Evolutionary conservation across 352 stramenopile species (phyloP).

Genomic region (Pythium aquatile): DNA sequence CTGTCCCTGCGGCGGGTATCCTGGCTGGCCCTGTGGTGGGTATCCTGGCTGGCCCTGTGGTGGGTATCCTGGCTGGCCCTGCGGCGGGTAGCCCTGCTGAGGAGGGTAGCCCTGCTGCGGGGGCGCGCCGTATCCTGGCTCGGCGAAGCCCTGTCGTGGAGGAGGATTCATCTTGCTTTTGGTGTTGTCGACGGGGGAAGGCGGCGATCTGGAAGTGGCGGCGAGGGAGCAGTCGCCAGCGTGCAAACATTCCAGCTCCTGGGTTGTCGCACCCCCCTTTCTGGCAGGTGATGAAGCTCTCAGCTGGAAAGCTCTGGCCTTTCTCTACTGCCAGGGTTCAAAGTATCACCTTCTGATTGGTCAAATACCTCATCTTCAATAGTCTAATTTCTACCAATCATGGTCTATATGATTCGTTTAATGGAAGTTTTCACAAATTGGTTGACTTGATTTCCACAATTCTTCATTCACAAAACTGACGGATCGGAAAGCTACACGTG

Average conservation of each 20-base stretch:
- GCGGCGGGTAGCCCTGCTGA: conserved; percentile 28
- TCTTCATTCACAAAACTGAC: background rate
- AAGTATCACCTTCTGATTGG: conserved; percentile 11
- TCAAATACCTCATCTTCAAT: conserved; percentile 3
- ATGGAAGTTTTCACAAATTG: background rate
- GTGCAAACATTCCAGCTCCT: background rate
- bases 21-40: conserved; percentile 29
- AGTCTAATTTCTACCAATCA: background rate
- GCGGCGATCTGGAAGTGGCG: conserved; percentile 19
- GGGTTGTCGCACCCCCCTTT: background rate
- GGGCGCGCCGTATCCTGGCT: conserved; percentile 33
- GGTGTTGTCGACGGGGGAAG: background rate
- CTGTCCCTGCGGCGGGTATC: conserved; percentile 23
- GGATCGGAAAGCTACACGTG: background rate
- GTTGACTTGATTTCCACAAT: background rate
- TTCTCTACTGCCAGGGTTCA: conserved; percentile 15
- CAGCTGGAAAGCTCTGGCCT: background rate
- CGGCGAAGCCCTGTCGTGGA: conserved; percentile 22
- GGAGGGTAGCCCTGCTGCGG: conserved; percentile 41
- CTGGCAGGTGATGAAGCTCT: background rate
- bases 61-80: conserved; percentile 27
- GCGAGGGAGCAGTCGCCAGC: background rate
- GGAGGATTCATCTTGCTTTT: conserved; percentile 24
- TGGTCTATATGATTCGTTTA: no score
- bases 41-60: conserved; percentile 29